Percentiles rank a stretch among this genome's conserved stretches.
Evolutionary conservation across 2,329 filamentous ascomycete species (phyloP).

Genomic region (Neonectria sp.): DNA sequence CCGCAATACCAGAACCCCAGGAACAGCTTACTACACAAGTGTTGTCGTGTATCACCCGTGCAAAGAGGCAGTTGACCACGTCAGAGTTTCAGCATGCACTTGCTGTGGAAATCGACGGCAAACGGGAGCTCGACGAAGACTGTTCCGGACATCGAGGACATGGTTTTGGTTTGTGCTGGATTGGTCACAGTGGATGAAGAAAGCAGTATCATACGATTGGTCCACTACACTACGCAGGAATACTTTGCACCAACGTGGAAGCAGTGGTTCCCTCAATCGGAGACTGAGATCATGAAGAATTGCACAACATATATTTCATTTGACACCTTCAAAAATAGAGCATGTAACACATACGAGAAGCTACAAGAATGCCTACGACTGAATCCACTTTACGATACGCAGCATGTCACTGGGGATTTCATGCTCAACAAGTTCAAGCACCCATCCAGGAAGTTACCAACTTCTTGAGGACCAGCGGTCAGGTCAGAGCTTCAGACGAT

Average conservation of each 20-base stretch:
- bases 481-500: neutral
- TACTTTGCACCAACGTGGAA: conserved; percentile 6
- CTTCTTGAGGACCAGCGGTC: neutral
- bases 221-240: conserved; percentile 5
- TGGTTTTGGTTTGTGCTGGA: neutral
- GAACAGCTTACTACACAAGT: neutral
- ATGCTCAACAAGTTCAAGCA: neutral
- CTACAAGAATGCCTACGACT: neutral
- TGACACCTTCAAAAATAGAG: neutral
- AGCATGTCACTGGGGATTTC: neutral
- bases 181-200: neutral
- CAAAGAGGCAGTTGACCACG: neutral
- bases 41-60: neutral
- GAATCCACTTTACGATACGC: neutral
- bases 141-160: neutral
- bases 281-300: conserved; percentile 1
- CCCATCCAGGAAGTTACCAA: neutral
- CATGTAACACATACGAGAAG: neutral
- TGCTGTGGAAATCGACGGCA: neutral
- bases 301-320: conserved; percentile 12
- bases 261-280: conserved; percentile 16
- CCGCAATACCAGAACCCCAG: neutral
- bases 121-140: neutral
- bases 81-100: neutral
- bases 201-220: neutral